These are phyloP conservation scores for Aspergillus novofumigatus DNA, from an alignment of 2,329 filamentous ascomycete species.

Conservation along the genomic window DNA sequence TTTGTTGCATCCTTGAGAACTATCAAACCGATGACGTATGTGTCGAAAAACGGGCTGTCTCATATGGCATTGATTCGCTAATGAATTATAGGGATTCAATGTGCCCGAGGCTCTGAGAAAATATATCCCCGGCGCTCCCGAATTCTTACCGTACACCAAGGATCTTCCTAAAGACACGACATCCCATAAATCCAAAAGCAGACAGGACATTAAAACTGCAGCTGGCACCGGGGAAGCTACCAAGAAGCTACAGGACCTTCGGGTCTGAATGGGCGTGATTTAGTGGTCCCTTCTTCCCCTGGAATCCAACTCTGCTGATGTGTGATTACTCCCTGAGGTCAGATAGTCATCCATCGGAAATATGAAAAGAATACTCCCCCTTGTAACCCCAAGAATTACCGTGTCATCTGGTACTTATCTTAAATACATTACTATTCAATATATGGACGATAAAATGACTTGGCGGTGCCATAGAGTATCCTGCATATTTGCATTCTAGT, in stretches of 20 bases:
- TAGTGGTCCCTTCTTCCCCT: background rate
- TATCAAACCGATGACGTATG: slow-evolving; percentile 83
- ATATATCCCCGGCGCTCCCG: slow-evolving; percentile 84
- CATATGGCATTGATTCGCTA: slow-evolving; percentile 9
- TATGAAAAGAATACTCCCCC: background rate
- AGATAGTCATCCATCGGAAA: background rate
- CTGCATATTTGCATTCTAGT: background rate
- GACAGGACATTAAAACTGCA: slow-evolving; percentile 26
- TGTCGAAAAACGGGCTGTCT: slow-evolving; percentile 6
- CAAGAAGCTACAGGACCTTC: slow-evolving; percentile 39
- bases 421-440: background rate
- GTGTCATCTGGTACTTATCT: background rate
- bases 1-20: slow-evolving; percentile 95
- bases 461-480: background rate
- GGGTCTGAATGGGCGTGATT: slow-evolving; percentile 27
- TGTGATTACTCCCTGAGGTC: background rate
- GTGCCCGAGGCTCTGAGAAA: slow-evolving; percentile 81
- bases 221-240: slow-evolving; percentile 31
- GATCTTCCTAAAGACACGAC: slow-evolving; percentile 75
- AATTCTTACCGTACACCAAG: slow-evolving; percentile 84
- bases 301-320: background rate
- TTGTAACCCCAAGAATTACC: background rate
- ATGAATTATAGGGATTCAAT: slow-evolving; percentile 58
- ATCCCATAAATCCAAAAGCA: slow-evolving; percentile 52
- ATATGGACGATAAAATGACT: background rate